Percentiles rank a stretch among this genome's conserved stretches.
phyloP scores from a whole-genome alignment of 257 asterid species.

The Eucommia ulmoides region DNA sequence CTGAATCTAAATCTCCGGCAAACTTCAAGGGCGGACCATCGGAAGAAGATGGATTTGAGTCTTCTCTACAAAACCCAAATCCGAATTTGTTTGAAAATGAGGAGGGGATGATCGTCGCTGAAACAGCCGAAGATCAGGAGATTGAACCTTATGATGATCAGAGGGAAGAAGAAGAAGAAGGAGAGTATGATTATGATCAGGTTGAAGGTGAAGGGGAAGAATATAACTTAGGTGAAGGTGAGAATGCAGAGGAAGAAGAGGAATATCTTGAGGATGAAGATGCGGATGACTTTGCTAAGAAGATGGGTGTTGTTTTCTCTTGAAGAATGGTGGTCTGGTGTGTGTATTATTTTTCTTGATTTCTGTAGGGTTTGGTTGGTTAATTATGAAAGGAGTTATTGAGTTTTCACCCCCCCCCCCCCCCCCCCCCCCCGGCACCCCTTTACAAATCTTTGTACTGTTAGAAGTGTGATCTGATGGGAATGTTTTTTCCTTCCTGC shows the following conservation, averaged over 20 bases:
- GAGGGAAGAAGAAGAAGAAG: too few species aligned
- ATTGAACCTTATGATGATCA: constrained; percentile 37
- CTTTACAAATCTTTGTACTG: too few species aligned
- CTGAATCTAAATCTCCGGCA: too few species aligned
- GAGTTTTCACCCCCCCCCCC: too few species aligned
- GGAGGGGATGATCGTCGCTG: constrained; percentile 30
- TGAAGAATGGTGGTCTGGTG: too few species aligned
- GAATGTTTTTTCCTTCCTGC: too few species aligned
- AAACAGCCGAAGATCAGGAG: constrained; percentile 29
- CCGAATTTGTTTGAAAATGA: constrained; percentile 28
- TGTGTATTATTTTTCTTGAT: too few species aligned
- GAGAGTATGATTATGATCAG: constrained; percentile 47
- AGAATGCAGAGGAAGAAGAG: constrained; percentile 38
- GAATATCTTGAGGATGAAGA: constrained; percentile 58
- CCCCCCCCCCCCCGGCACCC: too few species aligned
- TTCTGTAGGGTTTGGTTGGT: too few species aligned
- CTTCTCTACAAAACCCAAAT: constrained; percentile 7
- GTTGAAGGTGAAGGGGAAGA: constrained; percentile 55
- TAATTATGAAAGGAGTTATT: too few species aligned
- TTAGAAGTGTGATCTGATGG: too few species aligned
- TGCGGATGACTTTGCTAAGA: constrained; percentile 71
- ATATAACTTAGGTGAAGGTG: constrained; percentile 43
- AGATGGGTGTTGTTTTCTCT: constrained; percentile 74
- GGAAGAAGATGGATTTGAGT: constrained; percentile 14
- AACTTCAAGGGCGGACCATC: too few species aligned